phyloP scores from a whole-genome alignment of 352 stramenopile genomes.

The Aphanomyces euteiches region DNA sequence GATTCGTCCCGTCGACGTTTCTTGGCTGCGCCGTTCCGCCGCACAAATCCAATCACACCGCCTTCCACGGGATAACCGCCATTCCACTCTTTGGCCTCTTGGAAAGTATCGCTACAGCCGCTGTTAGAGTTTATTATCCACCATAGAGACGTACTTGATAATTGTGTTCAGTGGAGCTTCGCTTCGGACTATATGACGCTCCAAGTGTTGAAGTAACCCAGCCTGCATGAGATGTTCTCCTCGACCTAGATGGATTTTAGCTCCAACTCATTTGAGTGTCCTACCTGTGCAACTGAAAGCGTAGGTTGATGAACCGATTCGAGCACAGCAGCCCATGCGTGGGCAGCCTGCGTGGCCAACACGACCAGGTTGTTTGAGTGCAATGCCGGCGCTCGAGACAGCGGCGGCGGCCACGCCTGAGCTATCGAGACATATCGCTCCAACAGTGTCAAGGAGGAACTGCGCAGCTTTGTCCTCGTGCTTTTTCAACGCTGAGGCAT shows the following conservation, averaged over 20 bases:
- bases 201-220: conserved; percentile 41
- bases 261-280: no score
- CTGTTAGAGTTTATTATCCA: no score
- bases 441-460: conserved; percentile 53
- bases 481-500: conserved; percentile 32
- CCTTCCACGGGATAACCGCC: conserved; percentile 47
- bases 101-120: conserved; percentile 33
- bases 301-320: conserved; percentile 31
- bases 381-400: conserved; percentile 61
- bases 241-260: conserved; percentile 42
- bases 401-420: conserved; percentile 52
- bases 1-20: background rate
- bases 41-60: conserved; percentile 44
- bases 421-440: conserved; percentile 54
- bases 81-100: conserved; percentile 37
- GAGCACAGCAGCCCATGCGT: conserved; percentile 52
- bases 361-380: conserved; percentile 61
- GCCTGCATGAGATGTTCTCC: conserved; percentile 69
- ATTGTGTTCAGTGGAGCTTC: no score
- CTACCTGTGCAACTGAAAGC: background rate
- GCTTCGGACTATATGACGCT: conserved; percentile 33
- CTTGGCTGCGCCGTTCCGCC: conserved; percentile 19
- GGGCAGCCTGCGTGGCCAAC: conserved; percentile 64
- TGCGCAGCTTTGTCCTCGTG: conserved; percentile 23
- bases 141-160: no score